Evolutionary conservation across 176 grass and related monocot genomes (phyloP).

Genomic region (Dendrocalamus sinicus): DNA sequence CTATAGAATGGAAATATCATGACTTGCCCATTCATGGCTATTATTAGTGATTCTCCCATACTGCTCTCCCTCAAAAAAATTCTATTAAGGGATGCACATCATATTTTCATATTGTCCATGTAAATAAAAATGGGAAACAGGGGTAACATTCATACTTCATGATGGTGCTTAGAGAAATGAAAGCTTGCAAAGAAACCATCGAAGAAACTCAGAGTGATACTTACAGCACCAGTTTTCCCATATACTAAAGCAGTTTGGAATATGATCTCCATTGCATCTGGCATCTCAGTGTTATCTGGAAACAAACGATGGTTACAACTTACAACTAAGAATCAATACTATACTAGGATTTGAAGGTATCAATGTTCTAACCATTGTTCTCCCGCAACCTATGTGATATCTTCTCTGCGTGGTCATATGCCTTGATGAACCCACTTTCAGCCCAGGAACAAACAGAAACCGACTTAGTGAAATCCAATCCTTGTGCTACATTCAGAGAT

Average conservation of each 20-base stretch:
- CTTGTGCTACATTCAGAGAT: constrained; percentile 40
- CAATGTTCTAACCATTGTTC: constrained; percentile 51
- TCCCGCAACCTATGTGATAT: constrained; percentile 58
- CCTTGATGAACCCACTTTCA: constrained; percentile 70
- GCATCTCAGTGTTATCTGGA: constrained; percentile 70
- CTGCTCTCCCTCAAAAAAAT: not conserved
- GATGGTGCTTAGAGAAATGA: not conserved
- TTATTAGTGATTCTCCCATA: not conserved
- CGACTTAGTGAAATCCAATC: constrained; percentile 52
- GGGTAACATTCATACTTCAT: not conserved
- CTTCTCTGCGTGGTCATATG: constrained; percentile 71
- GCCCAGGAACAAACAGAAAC: constrained; percentile 57
- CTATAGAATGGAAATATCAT: not conserved
- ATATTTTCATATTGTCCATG: not conserved
- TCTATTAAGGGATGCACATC: not conserved
- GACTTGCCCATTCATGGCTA: not conserved
- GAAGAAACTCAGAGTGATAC: constrained; percentile 29
- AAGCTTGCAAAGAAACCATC: constrained; percentile 3
- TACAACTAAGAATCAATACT: constrained; percentile 30
- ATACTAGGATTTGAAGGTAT: constrained; percentile 22
- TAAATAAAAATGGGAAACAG: not conserved
- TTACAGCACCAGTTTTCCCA: constrained; percentile 69
- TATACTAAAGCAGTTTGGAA: constrained; percentile 68
- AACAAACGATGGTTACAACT: constrained; percentile 26
- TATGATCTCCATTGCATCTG: constrained; percentile 77